A percentile compares a stretch with the other conserved stretches of the same genome.
Evolutionary conservation across 2,329 filamentous ascomycete species (phyloP).

Genomic region (Pseudogymnoascus verrucosus): DNA sequence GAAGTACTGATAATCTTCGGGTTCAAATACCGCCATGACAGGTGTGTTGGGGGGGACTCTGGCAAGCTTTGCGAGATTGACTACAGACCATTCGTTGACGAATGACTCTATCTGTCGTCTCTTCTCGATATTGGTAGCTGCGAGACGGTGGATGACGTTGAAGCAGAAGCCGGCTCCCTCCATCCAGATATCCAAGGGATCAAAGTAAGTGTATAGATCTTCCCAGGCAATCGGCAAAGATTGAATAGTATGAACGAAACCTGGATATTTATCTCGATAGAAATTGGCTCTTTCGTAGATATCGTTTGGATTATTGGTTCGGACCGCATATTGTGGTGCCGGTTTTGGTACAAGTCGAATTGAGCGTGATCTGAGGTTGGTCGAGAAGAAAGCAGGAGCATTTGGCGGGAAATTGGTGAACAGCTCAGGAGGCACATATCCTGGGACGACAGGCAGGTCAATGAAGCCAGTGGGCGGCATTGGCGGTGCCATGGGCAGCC

Average conservation of each 20-base stretch:
- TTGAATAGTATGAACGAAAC: constrained; percentile 7
- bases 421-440: constrained; percentile 4
- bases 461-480: neutral
- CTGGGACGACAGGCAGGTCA: neutral
- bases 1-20: constrained; percentile 6
- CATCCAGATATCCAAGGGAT: constrained; percentile 25
- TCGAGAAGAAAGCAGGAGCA: constrained; percentile 19
- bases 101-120: neutral
- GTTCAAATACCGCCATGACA: neutral
- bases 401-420: constrained; percentile 13
- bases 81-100: neutral
- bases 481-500: neutral
- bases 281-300: constrained; percentile 12
- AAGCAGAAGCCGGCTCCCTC: constrained; percentile 25
- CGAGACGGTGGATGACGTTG: constrained; percentile 23
- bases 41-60: neutral
- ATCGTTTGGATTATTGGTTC: constrained; percentile 12
- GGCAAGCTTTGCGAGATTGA: constrained; percentile 5
- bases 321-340: constrained; percentile 11
- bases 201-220: constrained; percentile 27
- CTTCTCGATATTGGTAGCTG: neutral
- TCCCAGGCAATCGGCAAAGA: constrained; percentile 17
- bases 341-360: constrained; percentile 12
- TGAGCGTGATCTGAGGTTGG: constrained; percentile 10
- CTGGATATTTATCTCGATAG: constrained; percentile 16